A percentile compares a stretch with the other conserved stretches of the same genome.
These are phyloP conservation scores for Hermanozyma aechmeae DNA, from an alignment of 805 yeast species.

Conservation along the genomic window DNA sequence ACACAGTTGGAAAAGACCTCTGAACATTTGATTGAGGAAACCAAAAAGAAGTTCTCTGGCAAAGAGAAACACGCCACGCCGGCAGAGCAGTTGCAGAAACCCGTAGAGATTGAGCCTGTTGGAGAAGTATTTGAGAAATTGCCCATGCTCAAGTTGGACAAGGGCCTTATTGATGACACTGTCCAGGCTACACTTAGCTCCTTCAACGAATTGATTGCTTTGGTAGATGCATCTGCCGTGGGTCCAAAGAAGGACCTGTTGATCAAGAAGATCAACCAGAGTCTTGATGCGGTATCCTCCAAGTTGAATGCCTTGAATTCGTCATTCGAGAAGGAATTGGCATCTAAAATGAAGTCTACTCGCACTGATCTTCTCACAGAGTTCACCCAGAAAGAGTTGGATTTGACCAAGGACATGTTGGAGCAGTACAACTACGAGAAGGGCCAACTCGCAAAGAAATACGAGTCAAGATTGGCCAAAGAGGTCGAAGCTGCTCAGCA, in stretches of 20 bases:
- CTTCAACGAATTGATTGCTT: conserved; percentile 27
- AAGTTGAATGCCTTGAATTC: conserved; percentile 24
- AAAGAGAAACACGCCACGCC: conserved; percentile 17
- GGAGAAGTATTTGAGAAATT: conserved; percentile 20
- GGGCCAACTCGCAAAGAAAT: conserved; percentile 48
- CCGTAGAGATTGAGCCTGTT: conserved; percentile 27
- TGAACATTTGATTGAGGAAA: conserved; percentile 25
- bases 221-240: conserved; percentile 21
- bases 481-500: conserved; percentile 65
- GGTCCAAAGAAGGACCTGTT: conserved; percentile 18
- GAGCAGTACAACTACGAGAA: conserved; percentile 57
- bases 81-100: conserved; percentile 33
- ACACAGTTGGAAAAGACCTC: conserved; percentile 22
- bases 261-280: conserved; percentile 23
- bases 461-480: conserved; percentile 43
- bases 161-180: conserved; percentile 18
- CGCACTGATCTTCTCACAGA: conserved; percentile 31
- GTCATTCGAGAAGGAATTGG: conserved; percentile 28
- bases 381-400: conserved; percentile 41
- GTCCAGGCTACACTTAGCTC: conserved; percentile 27
- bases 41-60: conserved; percentile 20
- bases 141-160: conserved; percentile 22
- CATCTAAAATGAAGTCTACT: conserved; percentile 21
- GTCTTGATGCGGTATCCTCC: conserved; percentile 18
- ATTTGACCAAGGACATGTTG: conserved; percentile 49